A percentile compares a stretch with the other conserved stretches of the same genome.
phyloP scores from a whole-genome alignment of 352 stramenopile species.

The Phytophthora lateralis region DNA sequence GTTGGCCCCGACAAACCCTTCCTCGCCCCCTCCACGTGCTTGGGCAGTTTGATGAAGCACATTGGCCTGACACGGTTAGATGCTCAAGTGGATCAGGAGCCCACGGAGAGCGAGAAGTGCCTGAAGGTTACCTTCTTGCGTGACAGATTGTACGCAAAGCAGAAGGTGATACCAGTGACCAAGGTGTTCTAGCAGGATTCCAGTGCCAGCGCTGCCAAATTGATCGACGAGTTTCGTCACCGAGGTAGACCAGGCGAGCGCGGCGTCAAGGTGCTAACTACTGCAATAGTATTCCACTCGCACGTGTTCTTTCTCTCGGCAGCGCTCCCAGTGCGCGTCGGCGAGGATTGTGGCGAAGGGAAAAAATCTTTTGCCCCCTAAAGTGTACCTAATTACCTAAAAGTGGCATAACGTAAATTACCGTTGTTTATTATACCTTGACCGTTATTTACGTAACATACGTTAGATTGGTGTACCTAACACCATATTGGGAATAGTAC shows the following conservation, averaged over 20 bases:
- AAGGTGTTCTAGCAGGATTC: slow-evolving; percentile 36
- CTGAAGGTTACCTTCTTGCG: slow-evolving; percentile 51
- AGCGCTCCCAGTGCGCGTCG: slow-evolving; percentile 63
- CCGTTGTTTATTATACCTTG: too few species aligned
- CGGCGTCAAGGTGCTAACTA: too few species aligned
- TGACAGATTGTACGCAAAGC: slow-evolving; percentile 53
- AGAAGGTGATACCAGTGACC: slow-evolving; percentile 47
- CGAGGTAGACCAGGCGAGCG: slow-evolving; percentile 33
- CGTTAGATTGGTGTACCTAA: too few species aligned
- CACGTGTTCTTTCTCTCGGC: slow-evolving; percentile 50
- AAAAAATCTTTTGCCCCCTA: too few species aligned
- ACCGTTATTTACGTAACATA: too few species aligned
- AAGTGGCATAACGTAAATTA: too few species aligned
- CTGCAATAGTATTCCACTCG: slow-evolving; percentile 53
- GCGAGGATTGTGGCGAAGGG: slow-evolving; percentile 49
- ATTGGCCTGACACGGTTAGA: too few species aligned
- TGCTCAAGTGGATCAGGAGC: slow-evolving; percentile 14
- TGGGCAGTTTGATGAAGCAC: too few species aligned
- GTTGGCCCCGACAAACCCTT: slow-evolving; percentile 54
- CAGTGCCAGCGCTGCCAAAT: slow-evolving; percentile 46
- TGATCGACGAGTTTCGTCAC: slow-evolving; percentile 50
- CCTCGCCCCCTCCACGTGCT: slow-evolving; percentile 43
- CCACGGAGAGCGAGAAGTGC: background rate
- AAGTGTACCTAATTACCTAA: too few species aligned
- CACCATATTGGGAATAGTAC: too few species aligned